A percentile compares a stretch with the other conserved stretches of the same genome.
These are phyloP conservation scores for Clathrus columnatus DNA, from an alignment of 768 basidiomycete genomes.

Conservation along the genomic window DNA sequence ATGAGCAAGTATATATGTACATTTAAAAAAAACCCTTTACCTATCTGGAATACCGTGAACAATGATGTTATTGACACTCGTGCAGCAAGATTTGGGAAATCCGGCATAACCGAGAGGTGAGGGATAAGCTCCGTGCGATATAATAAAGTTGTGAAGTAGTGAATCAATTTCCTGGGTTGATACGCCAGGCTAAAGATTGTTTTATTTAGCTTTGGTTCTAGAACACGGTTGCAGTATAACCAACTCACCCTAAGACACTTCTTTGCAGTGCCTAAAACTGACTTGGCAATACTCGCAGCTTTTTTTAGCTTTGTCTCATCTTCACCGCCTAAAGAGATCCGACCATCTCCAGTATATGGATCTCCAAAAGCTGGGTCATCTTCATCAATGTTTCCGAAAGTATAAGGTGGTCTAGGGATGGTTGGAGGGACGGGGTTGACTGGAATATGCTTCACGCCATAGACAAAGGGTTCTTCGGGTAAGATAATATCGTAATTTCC, in stretches of 20 bases:
- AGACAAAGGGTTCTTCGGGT: conserved; percentile 55
- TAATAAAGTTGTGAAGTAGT: conserved; percentile 59
- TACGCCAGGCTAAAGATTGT: conserved; percentile 61
- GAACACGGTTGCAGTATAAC: not conserved
- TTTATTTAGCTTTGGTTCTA: too few relatives aligned
- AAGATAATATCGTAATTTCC: conserved; percentile 55
- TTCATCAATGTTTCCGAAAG: conserved; percentile 12
- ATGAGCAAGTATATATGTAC: not conserved
- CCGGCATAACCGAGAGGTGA: conserved; percentile 73
- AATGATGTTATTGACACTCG: conserved; percentile 49
- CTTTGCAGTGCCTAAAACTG: conserved; percentile 47
- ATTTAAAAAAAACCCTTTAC: conserved; percentile 34
- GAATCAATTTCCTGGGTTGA: conserved; percentile 74
- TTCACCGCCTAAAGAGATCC: conserved; percentile 41
- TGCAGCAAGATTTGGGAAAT: conserved; percentile 74
- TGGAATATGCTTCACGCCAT: conserved; percentile 53
- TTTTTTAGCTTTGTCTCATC: conserved; percentile 44
- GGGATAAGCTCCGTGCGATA: conserved; percentile 68
- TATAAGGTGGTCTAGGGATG: conserved; percentile 54
- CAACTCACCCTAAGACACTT: conserved; percentile 42
- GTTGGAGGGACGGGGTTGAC: conserved; percentile 47
- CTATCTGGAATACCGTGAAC: conserved; percentile 88
- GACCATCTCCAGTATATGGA: conserved; percentile 21
- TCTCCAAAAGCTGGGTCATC: conserved; percentile 13
- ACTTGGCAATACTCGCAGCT: conserved; percentile 48